Evolutionary conservation across 2,329 filamentous ascomycete species (phyloP).

Genomic region (Cucurbitaria berberidis): DNA sequence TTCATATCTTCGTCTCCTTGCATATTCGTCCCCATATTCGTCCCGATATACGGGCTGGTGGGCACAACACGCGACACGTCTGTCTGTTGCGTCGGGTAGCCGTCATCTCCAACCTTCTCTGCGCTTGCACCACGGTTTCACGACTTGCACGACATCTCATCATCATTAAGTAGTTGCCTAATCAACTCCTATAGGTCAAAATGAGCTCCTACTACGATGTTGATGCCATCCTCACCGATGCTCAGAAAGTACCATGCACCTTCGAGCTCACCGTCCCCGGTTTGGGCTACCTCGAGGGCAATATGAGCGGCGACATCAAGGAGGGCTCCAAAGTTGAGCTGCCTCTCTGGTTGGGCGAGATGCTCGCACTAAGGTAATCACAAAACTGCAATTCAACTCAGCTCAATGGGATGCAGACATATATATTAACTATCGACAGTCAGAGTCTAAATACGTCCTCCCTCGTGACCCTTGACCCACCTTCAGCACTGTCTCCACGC

Average conservation of each 20-base stretch:
- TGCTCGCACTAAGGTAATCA: conserved; percentile 76
- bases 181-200: conserved; percentile 8
- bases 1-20: conserved; percentile 18
- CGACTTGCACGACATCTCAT: not conserved
- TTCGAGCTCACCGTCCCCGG: conserved; percentile 89
- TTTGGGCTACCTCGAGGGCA: conserved; percentile 88
- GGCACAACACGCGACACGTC: conserved; percentile 35
- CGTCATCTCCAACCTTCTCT: conserved; percentile 4
- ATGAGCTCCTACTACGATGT: conserved; percentile 80
- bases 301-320: conserved; percentile 74
- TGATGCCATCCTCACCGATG: conserved; percentile 82
- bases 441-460: conserved; percentile 46
- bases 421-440: conserved; percentile 7
- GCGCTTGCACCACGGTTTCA: not conserved
- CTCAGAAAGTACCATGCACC: conserved; percentile 95
- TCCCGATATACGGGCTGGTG: conserved; percentile 16
- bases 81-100: conserved; percentile 16
- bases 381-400: not conserved
- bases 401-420: not conserved
- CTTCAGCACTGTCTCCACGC: conserved; percentile 74
- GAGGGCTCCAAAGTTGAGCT: conserved; percentile 79
- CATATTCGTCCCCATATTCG: conserved; percentile 30
- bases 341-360: conserved; percentile 92
- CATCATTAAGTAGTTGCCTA: not conserved
- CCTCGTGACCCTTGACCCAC: conserved; percentile 76